These are phyloP conservation scores for Smithsoniella earleae DNA, from an alignment of 163 green algal species.

Conservation along the genomic window DNA sequence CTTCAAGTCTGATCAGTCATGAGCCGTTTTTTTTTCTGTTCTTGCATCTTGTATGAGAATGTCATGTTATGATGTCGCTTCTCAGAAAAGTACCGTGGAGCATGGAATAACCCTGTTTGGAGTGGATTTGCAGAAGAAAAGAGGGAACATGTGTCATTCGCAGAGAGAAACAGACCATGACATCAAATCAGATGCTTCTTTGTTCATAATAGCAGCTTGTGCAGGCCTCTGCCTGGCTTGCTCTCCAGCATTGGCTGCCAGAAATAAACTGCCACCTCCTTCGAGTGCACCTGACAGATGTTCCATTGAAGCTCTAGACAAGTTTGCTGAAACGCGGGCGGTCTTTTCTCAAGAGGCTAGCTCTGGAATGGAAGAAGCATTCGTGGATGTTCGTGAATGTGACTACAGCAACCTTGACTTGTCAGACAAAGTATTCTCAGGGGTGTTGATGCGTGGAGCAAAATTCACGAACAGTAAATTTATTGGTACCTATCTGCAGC, in stretches of 20 bases:
- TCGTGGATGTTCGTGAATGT: constrained; percentile 15
- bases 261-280: background rate
- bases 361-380: constrained; percentile 21
- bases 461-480: constrained; percentile 44
- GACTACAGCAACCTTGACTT: constrained; percentile 40
- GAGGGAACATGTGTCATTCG: no score
- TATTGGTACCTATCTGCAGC: constrained; percentile 34
- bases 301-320: constrained; percentile 3
- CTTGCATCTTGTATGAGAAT: no score
- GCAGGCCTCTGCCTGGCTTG: no score
- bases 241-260: background rate
- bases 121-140: no score
- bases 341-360: constrained; percentile 18
- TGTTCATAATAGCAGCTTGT: no score
- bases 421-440: constrained; percentile 48
- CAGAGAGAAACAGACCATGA: no score
- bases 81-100: no score
- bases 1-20: no score
- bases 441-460: constrained; percentile 45
- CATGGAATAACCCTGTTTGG: no score
- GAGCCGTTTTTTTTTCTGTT: no score
- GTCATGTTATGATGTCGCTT: no score
- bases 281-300: background rate
- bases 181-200: no score
- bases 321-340: constrained; percentile 26